Base-by-base conservation (phyloP, 345 rosid genomes). In the Brassica incana region DNA sequence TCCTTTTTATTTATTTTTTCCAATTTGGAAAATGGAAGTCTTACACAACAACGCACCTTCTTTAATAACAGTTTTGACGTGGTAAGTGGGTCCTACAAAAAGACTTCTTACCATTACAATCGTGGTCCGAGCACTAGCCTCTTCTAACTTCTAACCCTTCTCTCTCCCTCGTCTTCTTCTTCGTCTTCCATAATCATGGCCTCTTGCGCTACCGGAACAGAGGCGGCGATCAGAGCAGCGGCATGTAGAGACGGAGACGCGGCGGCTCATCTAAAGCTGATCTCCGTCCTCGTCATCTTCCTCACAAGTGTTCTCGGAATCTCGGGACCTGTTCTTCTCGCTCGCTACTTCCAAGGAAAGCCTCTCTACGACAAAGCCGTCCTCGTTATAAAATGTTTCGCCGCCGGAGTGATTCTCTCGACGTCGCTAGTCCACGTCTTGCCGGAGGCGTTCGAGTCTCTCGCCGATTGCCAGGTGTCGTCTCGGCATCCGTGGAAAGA, bases 331-430 rank as follows among this genome's bases (percentile, higher is more conserved):
- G 92, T 92, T 38, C 67, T 92, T 23, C 83, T 95, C 12, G 97
- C 97, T 16, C 92, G 89, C 14, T 85, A 75, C 72, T 95, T 95
- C 74, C 94, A 85, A 0, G 97, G 97, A 0, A 95, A 87, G 71
- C 91, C 99, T 54, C 80, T 85, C 8, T 92, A 95, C 83, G 95
- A 90, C 69, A 88, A 86, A 78, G 88, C 94, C 8, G 78, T 87
- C 18, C 88, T 92, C 2, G 27, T 87, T 2, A 88, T 95, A 62
- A 95, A 95, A 82, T 91, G 97, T 84, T 95, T 95, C 85, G 99
- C 97, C 29, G 97, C 99, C 65, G 99, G 99, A 0, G 99, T 95
- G 1, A 92, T 95, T 54, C 92, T 95, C 73, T 92, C 99, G 15
- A 95, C 99, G 10, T 92, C 99, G 7, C 81, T 95, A 0, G 97